phyloP scores from a whole-genome alignment of 2,329 filamentous ascomycete species.

The Ceratocystis lukuohia region DNA sequence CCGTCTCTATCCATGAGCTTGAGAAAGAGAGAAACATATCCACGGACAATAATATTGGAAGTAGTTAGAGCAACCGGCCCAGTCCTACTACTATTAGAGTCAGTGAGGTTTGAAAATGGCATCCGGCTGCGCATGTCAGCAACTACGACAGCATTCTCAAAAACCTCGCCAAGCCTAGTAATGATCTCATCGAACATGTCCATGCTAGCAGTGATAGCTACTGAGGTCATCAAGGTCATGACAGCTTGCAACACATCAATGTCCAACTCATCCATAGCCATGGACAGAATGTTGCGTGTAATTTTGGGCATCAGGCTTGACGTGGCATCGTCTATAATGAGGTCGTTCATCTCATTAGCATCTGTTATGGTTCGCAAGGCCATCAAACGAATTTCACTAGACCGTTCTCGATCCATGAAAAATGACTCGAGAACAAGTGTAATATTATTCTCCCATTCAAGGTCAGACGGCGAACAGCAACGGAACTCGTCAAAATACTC shows the following conservation, averaged over 20 bases:
- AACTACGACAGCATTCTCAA: conserved; percentile 15
- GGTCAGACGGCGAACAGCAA: conserved; percentile 58
- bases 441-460: conserved; percentile 53
- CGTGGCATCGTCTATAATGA: conserved; percentile 46
- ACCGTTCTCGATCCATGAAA: conserved; percentile 47
- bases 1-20: conserved; percentile 54
- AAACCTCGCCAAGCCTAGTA: conserved; percentile 13
- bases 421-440: conserved; percentile 47
- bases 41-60: conserved; percentile 57
- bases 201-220: conserved; percentile 47
- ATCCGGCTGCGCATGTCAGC: conserved; percentile 8
- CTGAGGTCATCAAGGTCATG: conserved; percentile 49
- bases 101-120: conserved; percentile 22
- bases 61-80: conserved; percentile 32
- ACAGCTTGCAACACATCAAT: conserved; percentile 50
- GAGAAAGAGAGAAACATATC: conserved; percentile 64
- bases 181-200: conserved; percentile 45
- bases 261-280: conserved; percentile 50
- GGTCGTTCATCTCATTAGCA: conserved; percentile 44
- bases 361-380: conserved; percentile 49
- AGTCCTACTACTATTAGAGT: conserved; percentile 22
- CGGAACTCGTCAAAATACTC: conserved; percentile 55
- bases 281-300: conserved; percentile 46
- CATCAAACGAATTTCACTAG: conserved; percentile 47
- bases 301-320: conserved; percentile 44